Percentiles rank a stretch among this genome's conserved stretches.
Conservation (phyloP, 192 early-diverging fungal genomes). For the Umbelopsis vinacea region DNA sequence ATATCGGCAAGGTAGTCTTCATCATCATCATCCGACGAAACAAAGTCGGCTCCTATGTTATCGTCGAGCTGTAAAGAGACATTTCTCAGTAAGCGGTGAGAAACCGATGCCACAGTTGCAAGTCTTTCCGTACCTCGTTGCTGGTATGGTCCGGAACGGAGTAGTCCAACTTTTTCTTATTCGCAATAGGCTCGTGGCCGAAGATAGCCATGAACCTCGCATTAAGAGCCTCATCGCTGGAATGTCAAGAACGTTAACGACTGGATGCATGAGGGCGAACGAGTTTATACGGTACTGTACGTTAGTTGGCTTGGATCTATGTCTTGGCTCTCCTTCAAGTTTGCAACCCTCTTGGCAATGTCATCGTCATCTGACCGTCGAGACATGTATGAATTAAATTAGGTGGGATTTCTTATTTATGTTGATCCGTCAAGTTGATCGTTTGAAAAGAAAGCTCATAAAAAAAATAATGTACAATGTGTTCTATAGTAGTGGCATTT, state of each 20-base stretch:
- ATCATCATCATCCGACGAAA: slow-evolving; percentile 7
- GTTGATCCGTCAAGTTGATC: not conserved
- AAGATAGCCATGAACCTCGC: not conserved
- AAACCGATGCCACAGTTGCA: not conserved
- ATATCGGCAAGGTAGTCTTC: slow-evolving; percentile 9
- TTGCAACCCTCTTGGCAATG: slow-evolving; percentile 1
- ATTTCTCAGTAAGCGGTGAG: not conserved
- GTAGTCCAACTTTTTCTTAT: slow-evolving; percentile 9
- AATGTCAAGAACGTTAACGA: not conserved
- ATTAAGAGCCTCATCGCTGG: slow-evolving; percentile 8
- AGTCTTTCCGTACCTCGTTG: not conserved
- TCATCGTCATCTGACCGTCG: slow-evolving; percentile 6
- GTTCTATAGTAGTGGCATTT: not conserved
- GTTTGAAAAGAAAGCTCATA: not conserved
- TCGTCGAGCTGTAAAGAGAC: not conserved
- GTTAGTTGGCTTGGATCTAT: slow-evolving; percentile 11
- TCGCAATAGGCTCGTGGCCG: not conserved
- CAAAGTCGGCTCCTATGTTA: not conserved
- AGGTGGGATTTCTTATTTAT: not conserved
- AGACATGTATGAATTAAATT: not conserved
- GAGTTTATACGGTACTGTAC: not conserved
- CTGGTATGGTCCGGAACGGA: not conserved
- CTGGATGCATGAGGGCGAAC: not conserved
- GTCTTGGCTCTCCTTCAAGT: not conserved
- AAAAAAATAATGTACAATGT: slow-evolving; percentile 14